Conservation (phyloP, 768 basidiomycete genomes). For the Leccinellum rugosiceps region DNA sequence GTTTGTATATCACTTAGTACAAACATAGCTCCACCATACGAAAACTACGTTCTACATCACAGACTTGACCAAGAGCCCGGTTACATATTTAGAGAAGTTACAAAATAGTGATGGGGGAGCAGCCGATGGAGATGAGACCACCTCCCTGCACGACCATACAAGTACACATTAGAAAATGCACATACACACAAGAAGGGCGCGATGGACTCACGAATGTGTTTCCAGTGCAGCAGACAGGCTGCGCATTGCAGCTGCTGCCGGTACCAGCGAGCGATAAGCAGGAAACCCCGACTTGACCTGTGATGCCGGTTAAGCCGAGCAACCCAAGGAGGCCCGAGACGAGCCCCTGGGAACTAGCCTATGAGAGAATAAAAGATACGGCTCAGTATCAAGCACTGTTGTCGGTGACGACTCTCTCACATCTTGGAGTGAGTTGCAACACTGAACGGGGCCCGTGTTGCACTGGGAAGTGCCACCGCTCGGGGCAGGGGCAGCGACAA, state of each 20-base stretch:
- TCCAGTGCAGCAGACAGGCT: slow-evolving; percentile 5
- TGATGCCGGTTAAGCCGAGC: too few species aligned
- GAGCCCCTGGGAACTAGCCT: not conserved
- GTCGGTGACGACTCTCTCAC: too few species aligned
- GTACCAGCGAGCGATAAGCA: not conserved
- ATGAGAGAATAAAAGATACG: too few species aligned
- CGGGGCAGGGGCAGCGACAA: not conserved
- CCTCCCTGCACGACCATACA: not conserved
- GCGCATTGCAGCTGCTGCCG: not conserved
- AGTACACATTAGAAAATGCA: not conserved
- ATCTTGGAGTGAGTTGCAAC: too few species aligned
- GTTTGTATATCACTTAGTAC: too few species aligned
- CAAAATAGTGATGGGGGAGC: not conserved
- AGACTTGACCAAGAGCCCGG: too few species aligned
- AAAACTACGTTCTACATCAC: too few species aligned
- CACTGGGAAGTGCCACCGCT: too few species aligned
- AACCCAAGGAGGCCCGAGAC: not conserved
- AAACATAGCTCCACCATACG: too few species aligned
- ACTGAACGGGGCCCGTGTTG: too few species aligned
- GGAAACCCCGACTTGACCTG: not conserved
- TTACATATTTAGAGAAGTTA: not conserved
- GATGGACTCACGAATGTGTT: not conserved
- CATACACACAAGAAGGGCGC: not conserved
- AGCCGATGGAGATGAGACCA: not conserved
- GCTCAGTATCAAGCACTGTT: too few species aligned